Percentiles rank a stretch among this genome's conserved stretches.
phyloP scores from a whole-genome alignment of 2,329 filamentous ascomycete genomes.

The Colletotrichum sp. region DNA sequence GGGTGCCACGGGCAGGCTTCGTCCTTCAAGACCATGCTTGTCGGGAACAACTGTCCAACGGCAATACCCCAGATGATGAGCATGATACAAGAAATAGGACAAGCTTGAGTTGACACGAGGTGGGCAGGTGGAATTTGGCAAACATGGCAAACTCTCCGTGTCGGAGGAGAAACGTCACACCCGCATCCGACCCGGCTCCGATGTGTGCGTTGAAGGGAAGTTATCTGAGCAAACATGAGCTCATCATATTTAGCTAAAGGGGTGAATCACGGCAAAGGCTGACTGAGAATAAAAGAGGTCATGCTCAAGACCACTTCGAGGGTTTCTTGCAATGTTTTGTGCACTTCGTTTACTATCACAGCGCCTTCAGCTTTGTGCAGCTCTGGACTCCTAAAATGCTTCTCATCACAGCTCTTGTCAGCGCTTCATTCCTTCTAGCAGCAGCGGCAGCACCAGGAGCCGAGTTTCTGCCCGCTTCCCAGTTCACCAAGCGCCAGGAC shows the following conservation, averaged over 20 bases:
- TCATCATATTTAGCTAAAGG: neutral
- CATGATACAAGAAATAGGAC: neutral
- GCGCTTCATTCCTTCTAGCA: neutral
- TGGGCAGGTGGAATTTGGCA: neutral
- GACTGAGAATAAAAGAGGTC: neutral
- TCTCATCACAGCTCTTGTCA: neutral
- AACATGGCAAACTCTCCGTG: slow-evolving; percentile 6
- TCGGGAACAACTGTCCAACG: neutral
- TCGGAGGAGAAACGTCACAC: neutral
- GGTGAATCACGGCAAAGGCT: neutral
- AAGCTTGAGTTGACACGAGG: neutral
- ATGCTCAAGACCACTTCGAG: neutral
- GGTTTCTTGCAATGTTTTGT: neutral
- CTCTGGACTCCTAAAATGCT: neutral
- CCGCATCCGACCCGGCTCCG: slow-evolving; percentile 1
- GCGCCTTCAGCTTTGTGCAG: neutral
- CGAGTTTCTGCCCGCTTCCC: neutral
- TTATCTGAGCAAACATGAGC: neutral
- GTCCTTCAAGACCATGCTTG: neutral
- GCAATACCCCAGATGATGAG: neutral
- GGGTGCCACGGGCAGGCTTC: neutral
- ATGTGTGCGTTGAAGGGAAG: neutral
- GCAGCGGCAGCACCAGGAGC: neutral
- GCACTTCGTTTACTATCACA: neutral
- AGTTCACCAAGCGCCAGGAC: neutral